Evolutionary conservation across 78 protist genomes (phyloP), one percentile per base, ranked within the genome.

Genomic region (Cyanophora paradoxa): DNA sequence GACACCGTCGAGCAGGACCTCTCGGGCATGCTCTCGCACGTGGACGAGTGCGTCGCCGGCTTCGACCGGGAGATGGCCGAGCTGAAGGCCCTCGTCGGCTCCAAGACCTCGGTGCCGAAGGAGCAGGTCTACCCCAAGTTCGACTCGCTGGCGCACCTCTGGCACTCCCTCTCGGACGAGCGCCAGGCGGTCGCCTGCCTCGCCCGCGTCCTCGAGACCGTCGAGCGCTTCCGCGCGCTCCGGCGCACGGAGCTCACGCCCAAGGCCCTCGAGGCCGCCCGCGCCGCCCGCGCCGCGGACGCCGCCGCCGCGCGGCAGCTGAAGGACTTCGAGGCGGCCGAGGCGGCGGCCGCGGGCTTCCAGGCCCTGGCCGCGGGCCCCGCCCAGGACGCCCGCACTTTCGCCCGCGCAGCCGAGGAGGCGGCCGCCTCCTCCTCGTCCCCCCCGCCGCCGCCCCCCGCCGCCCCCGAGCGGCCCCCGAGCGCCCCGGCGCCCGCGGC

Each of bases 221-320:
- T 4, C 46, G 8, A 4, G 46, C 46, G 46, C 46, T 4, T 8
- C 20, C 46, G 46, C 46, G 46, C 46, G 46, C 46, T 4, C 46
- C 46, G 46, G 20, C 46, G 20, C 46, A 8, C 46, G 46, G 46
- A 7, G 20, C 52, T 44, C 19, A 2, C 2, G 1, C 17, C 52
- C n/a, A 20, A 44, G 52, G 52, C 11, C 10, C 2, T 44, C 20
- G 11, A 13, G 20, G 19, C 2, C 19, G 52, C 52, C 1, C 52
- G 52, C 52, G 52, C 52, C 52, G 52, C 52, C n/a, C 52, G 52
- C 52, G n/a, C n/a, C 52, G 52, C 52, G n/a, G 52, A 13, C 52
- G 52, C 52, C 52, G 52, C 52, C 52, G 10, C 10, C 52, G 52
- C 52, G n/a, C n/a, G n/a, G n/a, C n/a, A n/a, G n/a, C n/a, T n/a